Evolutionary conservation across 352 stramenopile genomes (phyloP).

Genomic region (Phytophthora foliorum): DNA sequence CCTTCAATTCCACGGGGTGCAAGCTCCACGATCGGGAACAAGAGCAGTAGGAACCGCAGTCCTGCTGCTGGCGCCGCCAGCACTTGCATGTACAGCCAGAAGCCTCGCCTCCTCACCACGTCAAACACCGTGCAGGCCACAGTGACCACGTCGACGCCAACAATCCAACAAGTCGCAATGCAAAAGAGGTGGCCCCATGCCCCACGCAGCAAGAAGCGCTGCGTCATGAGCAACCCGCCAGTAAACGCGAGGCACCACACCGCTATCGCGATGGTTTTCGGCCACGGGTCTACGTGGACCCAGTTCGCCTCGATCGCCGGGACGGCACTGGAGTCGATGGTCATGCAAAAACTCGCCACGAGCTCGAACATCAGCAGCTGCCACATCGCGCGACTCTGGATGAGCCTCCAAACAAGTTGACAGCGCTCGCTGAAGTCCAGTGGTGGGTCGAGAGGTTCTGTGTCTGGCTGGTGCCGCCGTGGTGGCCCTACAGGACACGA

Average conservation of each 20-base stretch:
- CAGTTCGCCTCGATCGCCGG: slow-evolving; percentile 68
- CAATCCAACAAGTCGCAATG: slow-evolving; percentile 59
- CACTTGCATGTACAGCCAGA: slow-evolving; percentile 67
- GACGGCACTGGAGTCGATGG: slow-evolving; percentile 57
- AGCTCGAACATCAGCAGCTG: slow-evolving; percentile 80
- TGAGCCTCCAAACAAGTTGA: slow-evolving; percentile 66
- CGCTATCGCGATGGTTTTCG: slow-evolving; percentile 54
- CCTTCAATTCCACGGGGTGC: slow-evolving; percentile 64
- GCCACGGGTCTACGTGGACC: slow-evolving; percentile 61
- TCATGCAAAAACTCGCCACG: slow-evolving; percentile 63
- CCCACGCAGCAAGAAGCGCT: slow-evolving; percentile 60
- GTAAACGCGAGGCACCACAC: slow-evolving; percentile 69
- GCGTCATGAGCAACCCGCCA: slow-evolving; percentile 61
- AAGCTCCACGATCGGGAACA: slow-evolving; percentile 71
- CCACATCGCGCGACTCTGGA: slow-evolving; percentile 78
- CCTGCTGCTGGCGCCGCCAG: slow-evolving; percentile 52
- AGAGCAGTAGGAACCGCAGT: slow-evolving; percentile 58
- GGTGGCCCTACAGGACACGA: slow-evolving; percentile 10
- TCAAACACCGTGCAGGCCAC: slow-evolving; percentile 61
- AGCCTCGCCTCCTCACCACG: slow-evolving; percentile 55
- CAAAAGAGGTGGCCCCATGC: slow-evolving; percentile 67
- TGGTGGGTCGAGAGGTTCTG: slow-evolving; percentile 12
- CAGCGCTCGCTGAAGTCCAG: slow-evolving; percentile 42
- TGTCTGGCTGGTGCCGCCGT: slow-evolving; percentile 1
- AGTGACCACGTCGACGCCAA: slow-evolving; percentile 63